Evolutionary conservation across 192 early-diverging fungal species (phyloP).

Genomic region (Coemansia pectinata): DNA sequence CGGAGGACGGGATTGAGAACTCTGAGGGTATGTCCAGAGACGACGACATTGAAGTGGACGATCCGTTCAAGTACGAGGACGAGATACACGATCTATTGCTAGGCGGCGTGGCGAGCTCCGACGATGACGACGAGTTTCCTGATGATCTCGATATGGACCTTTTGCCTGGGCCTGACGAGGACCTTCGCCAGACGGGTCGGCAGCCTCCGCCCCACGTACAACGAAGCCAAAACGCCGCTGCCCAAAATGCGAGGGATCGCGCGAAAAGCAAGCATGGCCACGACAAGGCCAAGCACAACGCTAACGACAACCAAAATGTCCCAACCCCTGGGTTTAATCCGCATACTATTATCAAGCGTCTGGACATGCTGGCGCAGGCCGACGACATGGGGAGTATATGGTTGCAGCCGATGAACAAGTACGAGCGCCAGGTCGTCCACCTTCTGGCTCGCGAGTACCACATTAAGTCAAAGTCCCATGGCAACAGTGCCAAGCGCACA

Average conservation of each 20-base stretch:
- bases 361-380: conserved; percentile 30
- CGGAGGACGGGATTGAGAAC: neutral
- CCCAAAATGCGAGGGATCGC: conserved; percentile 17
- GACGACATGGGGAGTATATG: conserved; percentile 44
- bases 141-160: conserved; percentile 26
- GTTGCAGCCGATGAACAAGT: conserved; percentile 51
- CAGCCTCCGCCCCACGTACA: conserved; percentile 3
- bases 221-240: conserved; percentile 9
- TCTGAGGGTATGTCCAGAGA: conserved; percentile 1
- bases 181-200: neutral
- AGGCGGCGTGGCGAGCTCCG: neutral
- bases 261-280: conserved; percentile 16
- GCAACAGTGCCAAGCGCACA: conserved; percentile 27
- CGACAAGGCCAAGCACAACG: conserved; percentile 2
- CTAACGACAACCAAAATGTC: neutral
- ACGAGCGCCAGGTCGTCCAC: conserved; percentile 49
- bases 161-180: conserved; percentile 8
- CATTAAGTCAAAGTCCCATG: conserved; percentile 51
- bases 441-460: conserved; percentile 44
- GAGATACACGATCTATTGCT: conserved; percentile 6
- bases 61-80: conserved; percentile 29
- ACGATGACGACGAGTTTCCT: conserved; percentile 43
- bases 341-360: conserved; percentile 24
- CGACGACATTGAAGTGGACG: conserved; percentile 20
- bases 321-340: conserved; percentile 40